phyloP scores from a whole-genome alignment of 1,284 basidiomycete genomes.

The Sanghuangporus sanghuang region DNA sequence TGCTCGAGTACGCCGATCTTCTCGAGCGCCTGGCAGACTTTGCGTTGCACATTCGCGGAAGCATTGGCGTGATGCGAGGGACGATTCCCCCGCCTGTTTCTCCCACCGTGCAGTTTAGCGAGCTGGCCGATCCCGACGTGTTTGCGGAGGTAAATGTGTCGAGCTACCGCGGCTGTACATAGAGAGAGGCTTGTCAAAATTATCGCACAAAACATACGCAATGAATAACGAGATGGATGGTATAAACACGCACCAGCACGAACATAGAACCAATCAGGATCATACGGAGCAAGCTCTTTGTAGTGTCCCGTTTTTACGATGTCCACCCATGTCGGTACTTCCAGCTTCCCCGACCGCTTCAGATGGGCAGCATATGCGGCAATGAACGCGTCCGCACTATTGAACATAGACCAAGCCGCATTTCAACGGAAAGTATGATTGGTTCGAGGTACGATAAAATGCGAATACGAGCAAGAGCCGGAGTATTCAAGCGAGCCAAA shows the following conservation, averaged over 20 bases:
- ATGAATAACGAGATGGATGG: background rate
- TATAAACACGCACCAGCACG: constrained; percentile 77
- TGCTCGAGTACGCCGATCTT: constrained; percentile 98
- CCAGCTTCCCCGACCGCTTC: constrained; percentile 95
- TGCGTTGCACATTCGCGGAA: constrained; percentile 86
- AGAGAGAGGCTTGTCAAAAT: background rate
- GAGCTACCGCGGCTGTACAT: constrained; percentile 85
- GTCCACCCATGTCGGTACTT: constrained; percentile 99
- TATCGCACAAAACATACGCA: constrained; percentile 13
- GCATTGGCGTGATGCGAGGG: constrained; percentile 91
- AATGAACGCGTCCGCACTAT: constrained; percentile 88
- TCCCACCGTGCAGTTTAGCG: constrained; percentile 94
- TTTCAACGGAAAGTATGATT: background rate
- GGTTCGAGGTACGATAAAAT: background rate
- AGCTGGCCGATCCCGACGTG: constrained; percentile 96
- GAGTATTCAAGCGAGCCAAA: background rate
- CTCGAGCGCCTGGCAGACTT: constrained; percentile 93
- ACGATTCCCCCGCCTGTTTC: constrained; percentile 92
- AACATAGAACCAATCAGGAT: constrained; percentile 99
- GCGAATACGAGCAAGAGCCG: background rate
- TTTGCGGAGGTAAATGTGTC: constrained; percentile 99
- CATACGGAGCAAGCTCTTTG: constrained; percentile 99
- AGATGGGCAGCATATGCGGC: constrained; percentile 89
- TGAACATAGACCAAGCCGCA: constrained; percentile 2
- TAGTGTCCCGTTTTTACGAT: constrained; percentile 97